phyloP scores from a whole-genome alignment of 169 alveolate genomes.

The Eimeria praecox region DNA sequence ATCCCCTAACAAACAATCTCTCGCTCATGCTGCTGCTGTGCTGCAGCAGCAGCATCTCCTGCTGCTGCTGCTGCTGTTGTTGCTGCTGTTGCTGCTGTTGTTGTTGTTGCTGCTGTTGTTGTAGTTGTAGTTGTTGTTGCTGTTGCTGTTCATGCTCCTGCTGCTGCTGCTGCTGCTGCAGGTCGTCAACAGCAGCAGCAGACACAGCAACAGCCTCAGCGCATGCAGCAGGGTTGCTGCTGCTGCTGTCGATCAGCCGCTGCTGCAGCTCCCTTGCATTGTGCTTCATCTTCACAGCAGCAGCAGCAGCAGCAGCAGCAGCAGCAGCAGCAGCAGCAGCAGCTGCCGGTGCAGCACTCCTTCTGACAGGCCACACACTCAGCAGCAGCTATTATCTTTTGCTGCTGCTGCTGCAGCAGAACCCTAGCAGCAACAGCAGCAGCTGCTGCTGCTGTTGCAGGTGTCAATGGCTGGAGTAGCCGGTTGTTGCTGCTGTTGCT shows the following conservation, averaged over 20 bases:
- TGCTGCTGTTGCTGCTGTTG: constrained; percentile 1
- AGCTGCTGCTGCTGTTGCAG: constrained; percentile 13
- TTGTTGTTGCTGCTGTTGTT: background rate
- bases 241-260: constrained; percentile 42
- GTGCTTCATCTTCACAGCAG: background rate
- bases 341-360: background rate
- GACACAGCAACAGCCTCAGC: background rate
- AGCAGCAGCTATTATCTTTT: background rate
- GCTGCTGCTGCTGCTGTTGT: background rate
- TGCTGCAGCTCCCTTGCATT: constrained; percentile 10
- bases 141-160: background rate
- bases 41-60: constrained; percentile 5
- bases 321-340: constrained; percentile 31
- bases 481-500: constrained; percentile 5
- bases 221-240: background rate
- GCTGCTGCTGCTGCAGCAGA: constrained; percentile 39
- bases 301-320: constrained; percentile 57
- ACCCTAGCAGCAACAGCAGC: constrained; percentile 13
- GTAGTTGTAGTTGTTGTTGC: background rate
- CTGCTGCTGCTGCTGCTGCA: constrained; percentile 13
- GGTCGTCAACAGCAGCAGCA: background rate
- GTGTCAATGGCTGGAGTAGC: background rate
- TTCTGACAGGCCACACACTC: background rate
- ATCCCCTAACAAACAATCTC: background rate
- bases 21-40: constrained; percentile 54